Evolutionary conservation across 805 yeast genomes (phyloP), one percentile per base, ranked within the genome.

Genomic region (Saccharomyces kudriavzevii): DNA sequence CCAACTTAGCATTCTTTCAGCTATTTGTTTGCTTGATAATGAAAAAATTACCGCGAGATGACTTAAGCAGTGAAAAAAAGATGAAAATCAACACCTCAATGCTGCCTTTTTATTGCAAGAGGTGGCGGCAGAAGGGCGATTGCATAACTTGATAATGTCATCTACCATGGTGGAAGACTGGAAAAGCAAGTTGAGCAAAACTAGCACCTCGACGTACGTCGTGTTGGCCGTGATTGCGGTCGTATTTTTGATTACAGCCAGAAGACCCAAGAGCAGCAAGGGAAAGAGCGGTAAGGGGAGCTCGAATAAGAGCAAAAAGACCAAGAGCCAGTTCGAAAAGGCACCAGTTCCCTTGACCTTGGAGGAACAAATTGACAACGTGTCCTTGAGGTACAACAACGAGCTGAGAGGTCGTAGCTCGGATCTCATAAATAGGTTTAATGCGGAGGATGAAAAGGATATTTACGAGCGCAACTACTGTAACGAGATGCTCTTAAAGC

Each of bases 401-500:
- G 70, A 68, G 30, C 68, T 61, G 53, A 59, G 58, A 49, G 53
- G 49, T 1, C 65, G 65, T 11, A 59, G 68, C 22, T 49, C 53
- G 13, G 49, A 55, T 28, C 53, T 67, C 10, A 29, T 61, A 9
- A 60, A 56, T 26, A 54, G 52, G 1, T 69, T 56, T 51, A 60
- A 66, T 31, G 47, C 60, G 4, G 29, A 45, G 17, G 58, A 63
- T 26, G 71, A 68, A 40, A 61, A 67, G 45, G 54, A 61, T 17
- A 58, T 56, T 9, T 84, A 81, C 65, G 77, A 79, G 62, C 77
- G 74, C 59, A 77, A 78, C 51, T 86, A 75, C 64, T 82, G 74
- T 65, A 85, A 83, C 60, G 95, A 87, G 66, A 78, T 78, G 76
- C 69, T 87, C 46, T 72, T 87, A 66, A 85, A 85, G 64, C 75